Base-by-base conservation (phyloP, 306 rosid genomes). In the Trifolium subterraneum region DNA sequence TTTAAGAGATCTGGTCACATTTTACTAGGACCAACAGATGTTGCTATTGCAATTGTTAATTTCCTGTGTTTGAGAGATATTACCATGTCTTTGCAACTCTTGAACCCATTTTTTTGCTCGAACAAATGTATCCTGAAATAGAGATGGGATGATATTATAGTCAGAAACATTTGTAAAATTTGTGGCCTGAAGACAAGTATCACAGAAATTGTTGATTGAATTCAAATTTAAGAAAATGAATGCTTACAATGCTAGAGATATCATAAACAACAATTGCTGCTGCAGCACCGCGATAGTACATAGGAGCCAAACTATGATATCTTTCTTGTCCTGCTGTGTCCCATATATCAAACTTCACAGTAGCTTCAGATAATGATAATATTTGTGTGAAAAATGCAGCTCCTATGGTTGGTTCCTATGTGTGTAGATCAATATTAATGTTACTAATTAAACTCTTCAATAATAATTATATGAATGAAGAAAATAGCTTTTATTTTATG, bases 271-370 rank as follows among this genome's bases (percentile, higher is more conserved):
- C 90, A 15, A 92, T 78, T 60, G 96, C 98, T 3, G 96, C 94
- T 4, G 96, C 98, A 47, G 98, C 98, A 38, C 98, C 98, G 1
- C 96, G 90, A 80, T 92, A 92, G 65, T 92, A 92, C 98, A 92
- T 92, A 8, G 98, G 98, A 76, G 98, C 96, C 79, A 90, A 82
- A 84, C 96, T 90, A 68, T 90, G 96, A 78, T 90, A 92, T 50
- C 98, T 72, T 78, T 92, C 98, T 78, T 92, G 98, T 68, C 98
- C 98, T 45, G 98, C 96, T 70, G 98, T 92, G 80, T 92, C 98
- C 98, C 98, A 92, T 77, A 92, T 90, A 27, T 92, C 98, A 73
- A 92, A 88, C 87, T 92, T 92, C 77, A 92, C 92, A 0, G 96
- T 90, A 2, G 91, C 98, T 69, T 92, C 98, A 63, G 88, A 75